phyloP scores from a whole-genome alignment of 257 asterid species.

The Apocynum venetum region DNA sequence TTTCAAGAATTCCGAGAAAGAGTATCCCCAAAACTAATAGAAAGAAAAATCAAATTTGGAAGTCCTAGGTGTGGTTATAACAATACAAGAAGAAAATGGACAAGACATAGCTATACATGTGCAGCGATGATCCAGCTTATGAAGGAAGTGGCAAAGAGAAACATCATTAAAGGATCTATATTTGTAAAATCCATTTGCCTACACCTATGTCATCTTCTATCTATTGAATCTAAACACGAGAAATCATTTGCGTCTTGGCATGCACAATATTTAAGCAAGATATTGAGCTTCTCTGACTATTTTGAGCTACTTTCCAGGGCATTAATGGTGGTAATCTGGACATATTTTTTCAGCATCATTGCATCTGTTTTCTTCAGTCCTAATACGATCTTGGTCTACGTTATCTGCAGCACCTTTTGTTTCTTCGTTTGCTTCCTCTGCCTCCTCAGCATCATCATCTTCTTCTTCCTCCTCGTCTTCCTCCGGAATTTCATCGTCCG shows the following conservation, averaged over 20 bases:
- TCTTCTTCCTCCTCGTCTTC: constrained; percentile 20
- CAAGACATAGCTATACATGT: background rate
- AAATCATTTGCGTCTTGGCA: constrained; percentile 7
- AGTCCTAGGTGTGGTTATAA: too few relatives aligned
- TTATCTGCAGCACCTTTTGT: constrained; percentile 3
- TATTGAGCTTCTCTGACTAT: constrained; percentile 13
- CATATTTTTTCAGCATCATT: constrained; percentile 19
- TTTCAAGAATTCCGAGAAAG: background rate
- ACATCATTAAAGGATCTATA: background rate
- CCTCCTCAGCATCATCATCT: constrained; percentile 1
- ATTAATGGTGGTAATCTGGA: constrained; percentile 3
- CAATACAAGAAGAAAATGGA: background rate
- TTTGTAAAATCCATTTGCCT: background rate
- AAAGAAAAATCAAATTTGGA: background rate
- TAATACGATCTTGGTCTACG: background rate
- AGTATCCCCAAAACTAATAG: background rate
- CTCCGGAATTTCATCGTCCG: constrained; percentile 56
- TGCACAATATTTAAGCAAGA: constrained; percentile 4
- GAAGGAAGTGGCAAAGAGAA: background rate
- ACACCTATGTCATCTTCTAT: background rate
- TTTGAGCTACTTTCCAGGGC: background rate
- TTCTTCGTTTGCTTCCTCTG: constrained; percentile 10
- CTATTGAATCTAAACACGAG: background rate
- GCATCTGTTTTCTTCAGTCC: background rate
- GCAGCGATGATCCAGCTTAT: background rate